phyloP scores from a whole-genome alignment of 345 rosid genomes.

The Populus euphratica region DNA sequence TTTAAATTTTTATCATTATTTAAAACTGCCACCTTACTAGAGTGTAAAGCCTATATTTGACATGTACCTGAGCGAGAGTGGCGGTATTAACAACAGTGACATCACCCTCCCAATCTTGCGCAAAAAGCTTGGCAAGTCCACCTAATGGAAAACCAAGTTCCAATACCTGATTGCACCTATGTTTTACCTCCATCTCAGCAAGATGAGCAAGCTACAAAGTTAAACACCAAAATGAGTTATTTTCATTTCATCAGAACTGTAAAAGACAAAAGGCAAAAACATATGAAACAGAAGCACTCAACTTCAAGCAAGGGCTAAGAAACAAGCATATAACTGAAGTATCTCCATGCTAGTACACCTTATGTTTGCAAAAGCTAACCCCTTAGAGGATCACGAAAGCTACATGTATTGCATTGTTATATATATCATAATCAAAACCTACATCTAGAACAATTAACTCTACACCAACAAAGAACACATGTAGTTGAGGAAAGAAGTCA shows the following conservation, averaged over 20 bases:
- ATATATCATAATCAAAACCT: background rate
- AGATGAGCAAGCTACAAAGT: constrained; percentile 73
- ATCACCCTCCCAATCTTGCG: constrained; percentile 99
- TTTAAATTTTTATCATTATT: background rate
- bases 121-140: constrained; percentile 85
- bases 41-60: constrained; percentile 4
- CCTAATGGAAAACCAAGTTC: constrained; percentile 95
- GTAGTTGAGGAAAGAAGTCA: background rate
- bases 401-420: background rate
- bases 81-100: constrained; percentile 98
- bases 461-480: background rate
- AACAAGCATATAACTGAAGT: background rate
- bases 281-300: background rate
- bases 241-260: background rate
- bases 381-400: background rate
- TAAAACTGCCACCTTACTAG: background rate
- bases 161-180: constrained; percentile 79
- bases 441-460: background rate
- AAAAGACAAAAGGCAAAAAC: background rate
- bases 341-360: background rate
- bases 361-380: background rate
- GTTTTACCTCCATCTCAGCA: constrained; percentile 94
- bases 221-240: background rate
- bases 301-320: background rate
- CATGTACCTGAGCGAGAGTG: constrained; percentile 81